Percentiles rank a stretch among this genome's conserved stretches.
Conservation (phyloP, 2,329 filamentous ascomycete species). For the Xylaria sp. region DNA sequence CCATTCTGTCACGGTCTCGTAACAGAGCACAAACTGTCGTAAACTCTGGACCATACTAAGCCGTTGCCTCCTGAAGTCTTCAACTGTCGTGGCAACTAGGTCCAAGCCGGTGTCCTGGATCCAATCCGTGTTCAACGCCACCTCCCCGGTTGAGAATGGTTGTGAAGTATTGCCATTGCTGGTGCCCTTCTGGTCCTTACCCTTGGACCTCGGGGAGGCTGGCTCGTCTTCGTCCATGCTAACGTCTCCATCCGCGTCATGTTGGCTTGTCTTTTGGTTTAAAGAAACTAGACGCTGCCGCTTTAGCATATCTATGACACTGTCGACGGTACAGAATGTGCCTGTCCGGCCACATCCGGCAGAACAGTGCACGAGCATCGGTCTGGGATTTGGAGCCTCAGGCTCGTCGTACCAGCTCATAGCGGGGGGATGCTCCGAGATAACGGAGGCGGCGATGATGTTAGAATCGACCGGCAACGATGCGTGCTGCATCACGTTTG, state of each 20-base stretch:
- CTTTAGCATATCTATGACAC: slow-evolving; percentile 94
- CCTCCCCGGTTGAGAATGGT: slow-evolving; percentile 2
- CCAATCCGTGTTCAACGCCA: slow-evolving; percentile 61
- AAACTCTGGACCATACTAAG: slow-evolving; percentile 97
- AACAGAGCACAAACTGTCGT: slow-evolving; percentile 92
- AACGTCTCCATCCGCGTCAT: slow-evolving; percentile 50
- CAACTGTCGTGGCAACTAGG: slow-evolving; percentile 82
- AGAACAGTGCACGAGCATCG: slow-evolving; percentile 91
- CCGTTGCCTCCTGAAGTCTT: slow-evolving; percentile 85
- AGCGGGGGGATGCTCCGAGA: slow-evolving; percentile 35
- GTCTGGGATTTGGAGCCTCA: slow-evolving; percentile 58
- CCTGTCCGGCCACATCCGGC: slow-evolving; percentile 95
- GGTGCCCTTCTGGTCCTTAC: not conserved
- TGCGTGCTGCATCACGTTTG: slow-evolving; percentile 71
- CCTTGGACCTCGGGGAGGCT: slow-evolving; percentile 27
- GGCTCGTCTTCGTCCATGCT: slow-evolving; percentile 43
- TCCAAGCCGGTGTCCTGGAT: slow-evolving; percentile 72
- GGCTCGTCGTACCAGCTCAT: slow-evolving; percentile 62
- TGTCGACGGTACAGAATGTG: slow-evolving; percentile 95
- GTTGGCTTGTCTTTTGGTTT: slow-evolving; percentile 20
- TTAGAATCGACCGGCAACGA: slow-evolving; percentile 52
- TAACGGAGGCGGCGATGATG: slow-evolving; percentile 38
- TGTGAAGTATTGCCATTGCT: slow-evolving; percentile 10
- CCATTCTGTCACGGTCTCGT: slow-evolving; percentile 94
- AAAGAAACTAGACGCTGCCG: slow-evolving; percentile 62